Evolutionary conservation across 2,329 filamentous ascomycete genomes (phyloP).

Genomic region (Colletotrichum incanum): DNA sequence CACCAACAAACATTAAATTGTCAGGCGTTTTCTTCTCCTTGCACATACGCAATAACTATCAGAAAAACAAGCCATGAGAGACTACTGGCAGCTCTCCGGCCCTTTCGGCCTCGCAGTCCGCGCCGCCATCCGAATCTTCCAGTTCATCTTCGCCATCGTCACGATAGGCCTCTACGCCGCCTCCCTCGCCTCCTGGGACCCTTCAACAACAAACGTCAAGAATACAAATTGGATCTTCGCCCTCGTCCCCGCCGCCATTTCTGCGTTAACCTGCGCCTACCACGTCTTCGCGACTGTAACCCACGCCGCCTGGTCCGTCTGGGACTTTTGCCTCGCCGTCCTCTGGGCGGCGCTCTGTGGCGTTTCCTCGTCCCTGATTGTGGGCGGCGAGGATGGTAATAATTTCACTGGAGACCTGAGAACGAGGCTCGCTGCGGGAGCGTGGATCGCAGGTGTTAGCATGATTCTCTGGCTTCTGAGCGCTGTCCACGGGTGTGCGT

Average conservation of each 20-base stretch:
- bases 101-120: conserved; percentile 32
- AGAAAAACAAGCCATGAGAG: conserved; percentile 16
- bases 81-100: conserved; percentile 38
- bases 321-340: conserved; percentile 33
- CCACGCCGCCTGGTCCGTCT: conserved; percentile 35
- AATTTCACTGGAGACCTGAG: not conserved
- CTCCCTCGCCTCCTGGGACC: conserved; percentile 27
- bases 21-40: not conserved
- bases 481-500: conserved; percentile 20
- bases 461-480: conserved; percentile 34
- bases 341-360: conserved; percentile 40
- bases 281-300: conserved; percentile 35
- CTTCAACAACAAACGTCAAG: not conserved
- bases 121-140: conserved; percentile 31
- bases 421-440: conserved; percentile 19
- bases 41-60: not conserved
- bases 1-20: not conserved
- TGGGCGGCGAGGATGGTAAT: not conserved
- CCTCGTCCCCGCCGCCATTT: conserved; percentile 29
- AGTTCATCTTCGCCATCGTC: conserved; percentile 38
- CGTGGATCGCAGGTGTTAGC: conserved; percentile 30
- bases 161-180: conserved; percentile 33
- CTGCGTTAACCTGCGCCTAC: conserved; percentile 27
- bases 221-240: conserved; percentile 36
- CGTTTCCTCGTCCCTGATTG: conserved; percentile 4